Conservation (phyloP, 1,139 yeast species). For the Scheffersomyces stambukii region DNA sequence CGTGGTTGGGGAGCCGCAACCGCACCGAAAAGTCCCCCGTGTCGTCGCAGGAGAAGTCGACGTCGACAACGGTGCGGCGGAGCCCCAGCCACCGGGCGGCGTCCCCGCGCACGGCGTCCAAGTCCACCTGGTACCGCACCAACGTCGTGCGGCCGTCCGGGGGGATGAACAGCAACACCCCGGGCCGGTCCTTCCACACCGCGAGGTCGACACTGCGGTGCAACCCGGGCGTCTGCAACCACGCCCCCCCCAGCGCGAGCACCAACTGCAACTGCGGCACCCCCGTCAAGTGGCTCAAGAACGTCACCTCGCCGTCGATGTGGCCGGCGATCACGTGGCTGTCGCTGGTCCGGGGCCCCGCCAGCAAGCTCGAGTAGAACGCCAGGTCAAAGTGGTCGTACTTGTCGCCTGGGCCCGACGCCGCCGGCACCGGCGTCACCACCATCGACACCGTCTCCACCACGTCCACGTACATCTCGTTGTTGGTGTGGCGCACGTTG, state of each 20-base stretch:
- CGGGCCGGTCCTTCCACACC: conserved; percentile 37
- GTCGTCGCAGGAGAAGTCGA: conserved; percentile 48
- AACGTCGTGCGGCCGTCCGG: conserved; percentile 79
- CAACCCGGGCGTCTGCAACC: conserved; percentile 48
- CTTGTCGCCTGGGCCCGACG: no score
- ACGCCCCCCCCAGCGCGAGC: conserved; percentile 41
- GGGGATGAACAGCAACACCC: conserved; percentile 65
- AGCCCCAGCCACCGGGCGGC: conserved; percentile 22
- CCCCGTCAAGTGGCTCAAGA: conserved; percentile 70
- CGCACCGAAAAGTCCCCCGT: conserved; percentile 75
- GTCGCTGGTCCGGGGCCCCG: conserved; percentile 14
- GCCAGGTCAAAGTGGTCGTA: conserved; percentile 41
- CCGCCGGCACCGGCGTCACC: conserved; percentile 25
- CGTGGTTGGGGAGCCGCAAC: conserved; percentile 51
- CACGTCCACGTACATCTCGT: conserved; percentile 80
- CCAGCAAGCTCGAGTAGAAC: conserved; percentile 24
- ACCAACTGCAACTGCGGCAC: conserved; percentile 64
- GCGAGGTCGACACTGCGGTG: conserved; percentile 56
- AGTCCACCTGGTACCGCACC: conserved; percentile 61
- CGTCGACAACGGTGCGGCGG: conserved; percentile 60
- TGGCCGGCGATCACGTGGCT: conserved; percentile 48
- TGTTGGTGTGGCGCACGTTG: conserved; percentile 61
- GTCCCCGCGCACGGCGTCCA: conserved; percentile 15
- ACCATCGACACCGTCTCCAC: conserved; percentile 54
- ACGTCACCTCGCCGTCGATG: conserved; percentile 62